phyloP scores from a whole-genome alignment of 2,329 filamentous ascomycete genomes.

The Blastomyces percursus region DNA sequence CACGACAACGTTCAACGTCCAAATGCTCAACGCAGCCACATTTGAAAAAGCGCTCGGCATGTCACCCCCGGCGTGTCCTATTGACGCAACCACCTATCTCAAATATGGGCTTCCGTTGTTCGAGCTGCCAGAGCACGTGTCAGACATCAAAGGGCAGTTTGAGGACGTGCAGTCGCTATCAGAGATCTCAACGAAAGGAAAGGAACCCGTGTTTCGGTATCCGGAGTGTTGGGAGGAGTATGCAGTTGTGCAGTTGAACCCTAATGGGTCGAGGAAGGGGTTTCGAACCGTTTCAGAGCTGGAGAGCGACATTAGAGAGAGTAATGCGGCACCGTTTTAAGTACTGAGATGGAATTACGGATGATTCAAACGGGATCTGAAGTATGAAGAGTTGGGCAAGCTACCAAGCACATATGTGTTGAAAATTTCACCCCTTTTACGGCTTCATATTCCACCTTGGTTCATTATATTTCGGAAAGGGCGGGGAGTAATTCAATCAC shows the following conservation, averaged over 20 bases:
- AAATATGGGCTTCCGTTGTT: conserved; percentile 30
- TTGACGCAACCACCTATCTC: conserved; percentile 28
- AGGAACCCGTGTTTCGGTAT: background rate
- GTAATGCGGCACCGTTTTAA: background rate
- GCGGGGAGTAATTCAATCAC: background rate
- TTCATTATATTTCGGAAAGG: background rate
- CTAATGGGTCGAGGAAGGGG: background rate
- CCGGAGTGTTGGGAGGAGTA: background rate
- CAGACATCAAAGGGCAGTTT: background rate
- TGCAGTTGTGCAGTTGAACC: background rate
- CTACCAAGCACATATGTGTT: background rate
- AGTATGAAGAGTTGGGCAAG: background rate
- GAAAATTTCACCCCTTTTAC: background rate
- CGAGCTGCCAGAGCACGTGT: conserved; percentile 17
- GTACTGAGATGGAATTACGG: background rate
- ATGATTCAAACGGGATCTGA: background rate
- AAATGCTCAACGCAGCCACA: conserved; percentile 14
- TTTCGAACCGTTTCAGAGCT: conserved; percentile 5
- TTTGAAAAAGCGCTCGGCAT: conserved; percentile 26
- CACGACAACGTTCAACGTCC: conserved; percentile 19
- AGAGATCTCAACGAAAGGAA: background rate
- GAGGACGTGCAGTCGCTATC: conserved; percentile 1
- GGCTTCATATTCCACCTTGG: background rate
- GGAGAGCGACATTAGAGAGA: background rate
- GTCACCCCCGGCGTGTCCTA: conserved; percentile 24